A percentile compares a stretch with the other conserved stretches of the same genome.
These are phyloP conservation scores for Apiospora phragmitis DNA, from an alignment of 2,329 filamentous ascomycete species.

Conservation along the genomic window DNA sequence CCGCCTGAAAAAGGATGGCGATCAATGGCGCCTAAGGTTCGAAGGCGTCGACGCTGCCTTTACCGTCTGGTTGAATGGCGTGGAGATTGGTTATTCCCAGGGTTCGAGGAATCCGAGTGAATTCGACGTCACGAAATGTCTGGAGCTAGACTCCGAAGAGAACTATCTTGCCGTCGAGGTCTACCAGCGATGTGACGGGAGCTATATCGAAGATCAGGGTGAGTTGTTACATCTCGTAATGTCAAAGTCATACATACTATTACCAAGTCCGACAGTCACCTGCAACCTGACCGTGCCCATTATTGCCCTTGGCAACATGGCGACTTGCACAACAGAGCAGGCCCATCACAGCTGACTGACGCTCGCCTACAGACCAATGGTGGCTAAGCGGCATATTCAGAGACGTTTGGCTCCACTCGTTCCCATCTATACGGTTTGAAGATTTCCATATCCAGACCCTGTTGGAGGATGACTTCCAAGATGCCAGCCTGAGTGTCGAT, in stretches of 20 bases:
- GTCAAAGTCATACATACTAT: neutral
- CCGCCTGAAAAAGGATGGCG: constrained; percentile 40
- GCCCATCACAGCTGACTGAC: neutral
- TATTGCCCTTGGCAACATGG: neutral
- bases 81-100: constrained; percentile 69
- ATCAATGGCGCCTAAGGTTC: constrained; percentile 67
- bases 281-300: neutral
- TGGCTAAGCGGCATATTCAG: constrained; percentile 69
- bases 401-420: constrained; percentile 66
- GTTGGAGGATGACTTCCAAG: constrained; percentile 53
- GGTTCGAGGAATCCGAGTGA: constrained; percentile 72
- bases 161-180: constrained; percentile 67
- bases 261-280: constrained; percentile 20
- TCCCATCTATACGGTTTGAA: constrained; percentile 54
- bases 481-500: constrained; percentile 53
- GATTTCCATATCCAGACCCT: constrained; percentile 58
- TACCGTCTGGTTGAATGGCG: constrained; percentile 69
- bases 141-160: constrained; percentile 40
- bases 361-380: constrained; percentile 57
- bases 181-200: constrained; percentile 72
- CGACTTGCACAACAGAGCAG: neutral
- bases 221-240: neutral
- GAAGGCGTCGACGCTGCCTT: constrained; percentile 76
- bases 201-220: constrained; percentile 67
- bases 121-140: constrained; percentile 64